Base-by-base conservation (phyloP, 1,284 basidiomycete genomes). In the Athelia psychrophila region DNA sequence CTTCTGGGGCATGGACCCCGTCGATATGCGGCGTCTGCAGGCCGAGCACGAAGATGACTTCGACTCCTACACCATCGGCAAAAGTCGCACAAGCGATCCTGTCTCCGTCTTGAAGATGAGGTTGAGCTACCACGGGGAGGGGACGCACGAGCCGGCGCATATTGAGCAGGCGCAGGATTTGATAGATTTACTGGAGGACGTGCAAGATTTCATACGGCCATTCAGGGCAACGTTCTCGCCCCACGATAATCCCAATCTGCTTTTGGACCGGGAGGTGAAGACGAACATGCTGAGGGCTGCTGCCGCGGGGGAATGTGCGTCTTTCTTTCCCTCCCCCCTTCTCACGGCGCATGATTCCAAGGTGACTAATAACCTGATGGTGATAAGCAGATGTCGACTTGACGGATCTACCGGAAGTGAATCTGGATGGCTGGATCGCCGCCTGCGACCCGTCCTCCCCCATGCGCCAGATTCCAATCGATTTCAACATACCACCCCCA, bases 1-100 rank as follows among this genome's bases (percentile, higher is more conserved):
- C 0, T 80, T 76, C 59, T 81, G 76, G 78, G 81, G 79, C 1
- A 71, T 84, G 54, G 61, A 76, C 48, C 81, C 81, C 0, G 53
- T 53, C 0, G 73, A 77, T 30, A 57, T 83, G 10, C 72, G 70
- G 3, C 54, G 52, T 6, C 66, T 72, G 0, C 69, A 75, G 49
- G 47, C 56, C 2, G 70, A 74, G 16, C 69, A 73, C 50, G 79
- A 79, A 56, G 58, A 54, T 1, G 65, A 71, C 25, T 44, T 51
- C 0, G 67, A 73, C 50, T 64, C 68, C 1, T 75, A 66, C 51
- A 75, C 73, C 5, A 57, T 77, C 9, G 71, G 63, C 27, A 71
- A 70, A n/a, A 62, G 59, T 18, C 50, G 48, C 4, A 56, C 62
- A 6, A 61, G 8, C 6, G 38, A 64, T 12, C 52, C 56, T 3